Conservation (phyloP, 2,329 filamentous ascomycete species). For the Phialemonium atrogriseum region DNA sequence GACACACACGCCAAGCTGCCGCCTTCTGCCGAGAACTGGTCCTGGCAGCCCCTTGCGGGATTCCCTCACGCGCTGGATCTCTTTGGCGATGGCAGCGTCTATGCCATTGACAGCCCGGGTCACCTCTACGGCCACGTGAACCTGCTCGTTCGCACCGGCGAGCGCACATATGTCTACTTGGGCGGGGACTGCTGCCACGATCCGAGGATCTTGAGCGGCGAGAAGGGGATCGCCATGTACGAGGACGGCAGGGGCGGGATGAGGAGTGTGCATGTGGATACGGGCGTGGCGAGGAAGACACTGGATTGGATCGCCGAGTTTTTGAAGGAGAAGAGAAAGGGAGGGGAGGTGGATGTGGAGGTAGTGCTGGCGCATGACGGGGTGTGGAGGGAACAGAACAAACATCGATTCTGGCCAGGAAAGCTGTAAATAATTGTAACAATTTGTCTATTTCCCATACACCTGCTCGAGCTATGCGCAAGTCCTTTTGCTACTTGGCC, state of each 20-base stretch:
- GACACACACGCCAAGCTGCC: slow-evolving; percentile 11
- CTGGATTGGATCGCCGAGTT: slow-evolving; percentile 31
- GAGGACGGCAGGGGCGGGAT: slow-evolving; percentile 32
- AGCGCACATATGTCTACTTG: slow-evolving; percentile 36
- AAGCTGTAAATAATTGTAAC: slow-evolving; percentile 10
- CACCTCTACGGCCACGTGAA: slow-evolving; percentile 45
- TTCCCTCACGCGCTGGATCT: slow-evolving; percentile 38
- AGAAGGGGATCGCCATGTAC: slow-evolving; percentile 43
- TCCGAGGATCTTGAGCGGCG: slow-evolving; percentile 37
- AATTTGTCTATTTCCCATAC: no score
- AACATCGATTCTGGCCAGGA: slow-evolving; percentile 22
- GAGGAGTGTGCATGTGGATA: slow-evolving; percentile 43
- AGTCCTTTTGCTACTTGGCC: no score
- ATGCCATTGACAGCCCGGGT: slow-evolving; percentile 39
- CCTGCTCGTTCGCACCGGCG: slow-evolving; percentile 30
- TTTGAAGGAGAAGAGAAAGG: slow-evolving; percentile 17
- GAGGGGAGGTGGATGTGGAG: slow-evolving; percentile 29
- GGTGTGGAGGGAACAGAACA: slow-evolving; percentile 33
- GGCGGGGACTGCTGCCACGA: slow-evolving; percentile 48
- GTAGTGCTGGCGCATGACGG: slow-evolving; percentile 42
- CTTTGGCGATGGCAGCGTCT: slow-evolving; percentile 35
- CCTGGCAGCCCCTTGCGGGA: slow-evolving; percentile 31
- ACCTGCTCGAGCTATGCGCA: no score
- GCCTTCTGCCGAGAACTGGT: slow-evolving; percentile 13
- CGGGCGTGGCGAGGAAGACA: slow-evolving; percentile 30